Evolutionary conservation across 257 asterid genomes (phyloP), one percentile per base, ranked within the genome.

Genomic region (Orobanche coerulescens): DNA sequence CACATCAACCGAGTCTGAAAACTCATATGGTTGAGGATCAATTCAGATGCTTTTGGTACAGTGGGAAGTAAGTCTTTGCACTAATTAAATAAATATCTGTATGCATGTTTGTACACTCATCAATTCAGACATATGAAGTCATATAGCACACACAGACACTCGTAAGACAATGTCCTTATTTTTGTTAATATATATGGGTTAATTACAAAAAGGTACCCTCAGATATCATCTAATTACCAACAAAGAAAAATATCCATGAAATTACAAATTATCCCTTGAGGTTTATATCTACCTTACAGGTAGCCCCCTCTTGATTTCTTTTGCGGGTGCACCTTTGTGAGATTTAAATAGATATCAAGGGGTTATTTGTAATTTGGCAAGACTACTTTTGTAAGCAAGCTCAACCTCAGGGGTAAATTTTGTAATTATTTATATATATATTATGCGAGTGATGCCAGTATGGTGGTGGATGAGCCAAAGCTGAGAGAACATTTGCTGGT

Each of bases 41-140:
- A 34, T 81, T 70, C 77, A 72, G 67, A 51, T 81, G 87, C 77
- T 73, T 81, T 55, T 67, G 69, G 78, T 78, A 57, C 78, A 49
- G 1, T 24, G 76, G 71, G 49, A 73, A 78, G 87, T 81, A 71
- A 81, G 87, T 66, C 8, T 65, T 55, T 14, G 37, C 19, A 33
- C 58, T 50, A 49, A 63, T 28, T 25, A 18, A 18, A 15, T 24
- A 23, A 44, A 55, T 61, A n/a, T 37, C 51, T 51, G 18, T 48
- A 0, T 43, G 59, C 53, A 12, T 37, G 53, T 31, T 54, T 51
- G 13, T 44, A 9, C 34, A n/a, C n/a, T n/a, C n/a, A n/a, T n/a
- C n/a, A n/a, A n/a, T n/a, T n/a, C n/a, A 7, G n/a, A 40, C 37
- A 25, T 12, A 34, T 19, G 47, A 47, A 42, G 50, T 20, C 20